phyloP scores from a whole-genome alignment of 2,329 filamentous ascomycete species.

The Cladorrhinum sp. region DNA sequence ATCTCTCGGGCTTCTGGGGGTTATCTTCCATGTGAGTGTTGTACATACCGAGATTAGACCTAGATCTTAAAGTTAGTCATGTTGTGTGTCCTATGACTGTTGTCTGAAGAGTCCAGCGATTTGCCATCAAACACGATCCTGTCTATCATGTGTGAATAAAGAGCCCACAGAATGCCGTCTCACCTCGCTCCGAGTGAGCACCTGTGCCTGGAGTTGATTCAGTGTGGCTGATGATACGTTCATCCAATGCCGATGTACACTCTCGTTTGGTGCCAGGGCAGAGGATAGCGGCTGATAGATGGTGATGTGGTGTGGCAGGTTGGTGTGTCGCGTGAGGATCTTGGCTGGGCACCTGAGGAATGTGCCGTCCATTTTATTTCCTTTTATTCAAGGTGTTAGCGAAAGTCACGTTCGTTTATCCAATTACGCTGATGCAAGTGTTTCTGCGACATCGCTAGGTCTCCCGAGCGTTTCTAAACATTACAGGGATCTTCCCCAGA shows the following conservation, averaged over 20 bases:
- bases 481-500: not conserved
- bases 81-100: no score
- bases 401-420: not conserved
- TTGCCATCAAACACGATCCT: not conserved
- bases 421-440: not conserved
- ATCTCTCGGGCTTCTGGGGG: no score
- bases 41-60: no score
- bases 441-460: slow-evolving; percentile 1
- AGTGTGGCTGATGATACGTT: not conserved
- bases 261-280: not conserved
- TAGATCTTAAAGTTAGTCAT: no score
- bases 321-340: not conserved
- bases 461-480: not conserved
- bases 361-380: not conserved
- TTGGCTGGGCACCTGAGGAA: not conserved
- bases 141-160: not conserved
- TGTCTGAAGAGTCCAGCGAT: no score
- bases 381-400: not conserved
- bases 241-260: not conserved
- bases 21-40: no score
- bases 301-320: not conserved
- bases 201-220: not conserved
- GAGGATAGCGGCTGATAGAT: not conserved
- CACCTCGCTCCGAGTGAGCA: not conserved
- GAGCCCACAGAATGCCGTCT: not conserved